These are phyloP conservation scores for Phanerochaete carnosa DNA, from an alignment of 768 basidiomycete genomes.

Conservation along the genomic window DNA sequence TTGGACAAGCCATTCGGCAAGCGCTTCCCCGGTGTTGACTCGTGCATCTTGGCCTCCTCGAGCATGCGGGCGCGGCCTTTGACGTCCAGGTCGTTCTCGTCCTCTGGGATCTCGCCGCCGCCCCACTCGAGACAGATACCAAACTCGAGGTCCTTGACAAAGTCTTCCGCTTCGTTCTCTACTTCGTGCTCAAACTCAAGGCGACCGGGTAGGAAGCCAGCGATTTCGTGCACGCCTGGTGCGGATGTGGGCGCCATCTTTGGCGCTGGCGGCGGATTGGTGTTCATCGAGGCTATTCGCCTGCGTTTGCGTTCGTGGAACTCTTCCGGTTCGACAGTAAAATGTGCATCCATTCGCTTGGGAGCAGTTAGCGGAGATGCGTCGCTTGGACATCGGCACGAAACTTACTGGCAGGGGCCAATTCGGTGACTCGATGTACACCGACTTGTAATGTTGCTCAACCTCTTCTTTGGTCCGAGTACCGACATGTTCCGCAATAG, in stretches of 20 bases:
- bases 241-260: slow-evolving; percentile 84
- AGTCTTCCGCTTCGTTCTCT: slow-evolving; percentile 94
- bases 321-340: slow-evolving; percentile 72
- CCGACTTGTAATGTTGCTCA: slow-evolving; percentile 79
- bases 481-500: slow-evolving; percentile 92
- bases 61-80: slow-evolving; percentile 42
- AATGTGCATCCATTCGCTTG: slow-evolving; percentile 48
- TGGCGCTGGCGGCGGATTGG: slow-evolving; percentile 49
- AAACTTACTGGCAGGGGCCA: slow-evolving; percentile 79
- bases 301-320: slow-evolving; percentile 89
- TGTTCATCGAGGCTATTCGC: slow-evolving; percentile 79
- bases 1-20: slow-evolving; percentile 29
- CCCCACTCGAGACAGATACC: slow-evolving; percentile 84
- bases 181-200: slow-evolving; percentile 97
- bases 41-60: slow-evolving; percentile 35
- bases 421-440: slow-evolving; percentile 73
- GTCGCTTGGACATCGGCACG: background rate
- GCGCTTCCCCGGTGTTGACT: slow-evolving; percentile 25
- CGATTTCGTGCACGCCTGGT: slow-evolving; percentile 89
- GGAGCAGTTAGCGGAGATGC: slow-evolving; percentile 7
- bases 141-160: slow-evolving; percentile 95
- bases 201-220: slow-evolving; percentile 92
- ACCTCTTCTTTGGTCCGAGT: slow-evolving; percentile 93
- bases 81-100: slow-evolving; percentile 74
- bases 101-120: slow-evolving; percentile 77